phyloP scores from a whole-genome alignment of 1,284 basidiomycete genomes.

The Cryptococcus amylolentus region DNA sequence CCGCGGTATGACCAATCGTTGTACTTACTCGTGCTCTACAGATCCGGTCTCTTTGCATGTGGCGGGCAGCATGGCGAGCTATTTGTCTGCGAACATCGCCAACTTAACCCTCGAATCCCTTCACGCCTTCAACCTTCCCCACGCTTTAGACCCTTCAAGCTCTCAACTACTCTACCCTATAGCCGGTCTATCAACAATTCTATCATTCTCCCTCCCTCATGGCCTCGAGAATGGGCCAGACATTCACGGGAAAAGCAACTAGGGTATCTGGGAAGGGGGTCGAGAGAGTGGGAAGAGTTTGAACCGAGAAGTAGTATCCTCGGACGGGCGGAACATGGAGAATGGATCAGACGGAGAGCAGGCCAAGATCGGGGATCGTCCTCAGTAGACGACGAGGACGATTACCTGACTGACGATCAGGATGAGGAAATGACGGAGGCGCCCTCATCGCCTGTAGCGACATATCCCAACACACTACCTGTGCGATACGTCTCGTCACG shows the following conservation, averaged over 20 bases:
- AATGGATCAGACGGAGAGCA: constrained; percentile 9
- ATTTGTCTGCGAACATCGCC: constrained; percentile 36
- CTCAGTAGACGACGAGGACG: constrained; percentile 7
- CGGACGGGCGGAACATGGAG: constrained; percentile 7
- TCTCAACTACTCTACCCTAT: constrained; percentile 30
- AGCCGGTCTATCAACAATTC: constrained; percentile 47
- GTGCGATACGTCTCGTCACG: constrained; percentile 31
- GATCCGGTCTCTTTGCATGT: constrained; percentile 38
- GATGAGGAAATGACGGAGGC: constrained; percentile 8
- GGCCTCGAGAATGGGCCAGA: constrained; percentile 30
- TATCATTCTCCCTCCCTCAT: constrained; percentile 44
- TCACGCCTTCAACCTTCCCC: constrained; percentile 2
- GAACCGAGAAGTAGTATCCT: constrained; percentile 4
- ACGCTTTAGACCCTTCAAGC: constrained; percentile 26
- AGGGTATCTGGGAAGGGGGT: constrained; percentile 21
- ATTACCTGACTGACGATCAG: constrained; percentile 11
- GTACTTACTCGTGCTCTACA: constrained; percentile 3
- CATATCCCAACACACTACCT: constrained; percentile 47
- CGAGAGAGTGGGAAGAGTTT: constrained; percentile 12
- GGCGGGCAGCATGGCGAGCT: constrained; percentile 49
- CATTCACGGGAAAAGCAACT: constrained; percentile 11
- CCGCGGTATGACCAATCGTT: not conserved
- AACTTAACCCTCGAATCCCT: constrained; percentile 1
- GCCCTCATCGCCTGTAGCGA: constrained; percentile 31
- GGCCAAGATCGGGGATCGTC: too few relatives aligned